Percentiles rank a stretch among this genome's conserved stretches.
Conservation (phyloP, 495 filamentous ascomycete genomes). For the Lasiosphaeris hirsuta region DNA sequence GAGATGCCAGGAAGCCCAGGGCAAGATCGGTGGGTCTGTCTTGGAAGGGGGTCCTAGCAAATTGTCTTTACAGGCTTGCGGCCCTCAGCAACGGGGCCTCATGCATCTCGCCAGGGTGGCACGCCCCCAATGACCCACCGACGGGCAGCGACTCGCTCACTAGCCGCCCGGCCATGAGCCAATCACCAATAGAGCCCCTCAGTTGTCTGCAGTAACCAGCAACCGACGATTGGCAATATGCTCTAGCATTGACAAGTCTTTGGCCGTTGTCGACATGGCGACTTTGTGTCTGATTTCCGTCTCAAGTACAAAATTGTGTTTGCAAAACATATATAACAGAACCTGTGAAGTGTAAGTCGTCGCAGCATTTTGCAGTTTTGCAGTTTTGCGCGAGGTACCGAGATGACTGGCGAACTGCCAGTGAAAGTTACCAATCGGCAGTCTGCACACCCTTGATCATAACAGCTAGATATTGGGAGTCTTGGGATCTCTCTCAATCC, state of each 20-base stretch:
- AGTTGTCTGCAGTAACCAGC: conserved; percentile 1
- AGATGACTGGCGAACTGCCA: too few species aligned
- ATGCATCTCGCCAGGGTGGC: conserved; percentile 4
- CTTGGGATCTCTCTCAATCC: conserved; percentile 16
- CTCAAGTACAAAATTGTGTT: too few species aligned
- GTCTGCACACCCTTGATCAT: not conserved
- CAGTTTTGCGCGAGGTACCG: too few species aligned
- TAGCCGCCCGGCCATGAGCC: conserved; percentile 14
- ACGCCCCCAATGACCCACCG: not conserved
- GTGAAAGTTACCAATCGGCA: too few species aligned
- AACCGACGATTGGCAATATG: not conserved
- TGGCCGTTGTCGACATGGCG: too few species aligned
- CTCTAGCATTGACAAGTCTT: too few species aligned
- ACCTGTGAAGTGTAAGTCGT: too few species aligned
- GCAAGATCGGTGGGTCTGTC: not conserved
- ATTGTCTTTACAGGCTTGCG: not conserved
- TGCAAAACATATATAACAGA: too few species aligned
- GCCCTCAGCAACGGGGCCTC: not conserved
- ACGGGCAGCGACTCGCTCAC: conserved; percentile 1
- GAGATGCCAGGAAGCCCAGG: not conserved
- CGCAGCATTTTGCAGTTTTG: too few species aligned
- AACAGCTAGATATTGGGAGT: not conserved
- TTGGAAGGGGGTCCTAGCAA: conserved; percentile 5
- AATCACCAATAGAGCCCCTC: conserved; percentile 8
- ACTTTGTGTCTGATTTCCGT: too few species aligned